Evolutionary conservation across 2,329 filamentous ascomycete genomes (phyloP).

Genomic region (Pseudogymnoascus verrucosus): DNA sequence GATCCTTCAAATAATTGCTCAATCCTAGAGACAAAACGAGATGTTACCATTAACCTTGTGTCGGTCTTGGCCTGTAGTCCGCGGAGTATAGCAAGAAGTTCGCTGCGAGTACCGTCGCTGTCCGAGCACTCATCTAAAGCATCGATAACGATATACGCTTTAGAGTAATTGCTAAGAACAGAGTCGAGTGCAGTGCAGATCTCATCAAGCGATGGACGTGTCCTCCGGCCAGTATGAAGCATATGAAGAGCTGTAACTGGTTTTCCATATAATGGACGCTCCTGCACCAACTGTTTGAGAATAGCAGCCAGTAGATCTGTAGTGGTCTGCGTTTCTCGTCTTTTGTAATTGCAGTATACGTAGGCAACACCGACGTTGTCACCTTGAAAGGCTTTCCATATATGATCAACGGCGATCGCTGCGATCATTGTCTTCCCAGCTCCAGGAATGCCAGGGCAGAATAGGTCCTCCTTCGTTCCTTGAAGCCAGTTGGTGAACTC

Average conservation of each 20-base stretch:
- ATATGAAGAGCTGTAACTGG: not conserved
- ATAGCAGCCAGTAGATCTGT: conserved; percentile 18
- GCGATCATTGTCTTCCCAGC: not conserved
- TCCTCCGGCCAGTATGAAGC: not conserved
- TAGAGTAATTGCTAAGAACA: conserved; percentile 15
- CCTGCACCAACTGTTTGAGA: conserved; percentile 23
- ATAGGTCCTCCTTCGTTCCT: conserved; percentile 2
- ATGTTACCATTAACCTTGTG: not conserved
- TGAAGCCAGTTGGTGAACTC: conserved; percentile 12
- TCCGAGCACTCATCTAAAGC: conserved; percentile 17
- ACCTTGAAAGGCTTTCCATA: not conserved
- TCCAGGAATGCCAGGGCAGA: conserved; percentile 12
- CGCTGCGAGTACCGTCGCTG: not conserved
- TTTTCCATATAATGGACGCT: not conserved
- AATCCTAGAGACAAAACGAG: conserved; percentile 42
- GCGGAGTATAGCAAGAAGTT: not conserved
- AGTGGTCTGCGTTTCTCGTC: conserved; percentile 21
- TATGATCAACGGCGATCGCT: not conserved
- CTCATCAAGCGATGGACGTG: conserved; percentile 9
- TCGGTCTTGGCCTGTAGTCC: not conserved
- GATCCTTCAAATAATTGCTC: conserved; percentile 43
- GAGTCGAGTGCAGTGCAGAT: conserved; percentile 14
- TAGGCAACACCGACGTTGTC: conserved; percentile 26
- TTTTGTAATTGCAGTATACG: conserved; percentile 30
- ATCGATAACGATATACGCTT: conserved; percentile 16